A percentile compares a stretch with the other conserved stretches of the same genome.
These are phyloP conservation scores for Zelopaecilomyces penicillatus DNA, from an alignment of 2,329 filamentous ascomycete species.

Conservation along the genomic window DNA sequence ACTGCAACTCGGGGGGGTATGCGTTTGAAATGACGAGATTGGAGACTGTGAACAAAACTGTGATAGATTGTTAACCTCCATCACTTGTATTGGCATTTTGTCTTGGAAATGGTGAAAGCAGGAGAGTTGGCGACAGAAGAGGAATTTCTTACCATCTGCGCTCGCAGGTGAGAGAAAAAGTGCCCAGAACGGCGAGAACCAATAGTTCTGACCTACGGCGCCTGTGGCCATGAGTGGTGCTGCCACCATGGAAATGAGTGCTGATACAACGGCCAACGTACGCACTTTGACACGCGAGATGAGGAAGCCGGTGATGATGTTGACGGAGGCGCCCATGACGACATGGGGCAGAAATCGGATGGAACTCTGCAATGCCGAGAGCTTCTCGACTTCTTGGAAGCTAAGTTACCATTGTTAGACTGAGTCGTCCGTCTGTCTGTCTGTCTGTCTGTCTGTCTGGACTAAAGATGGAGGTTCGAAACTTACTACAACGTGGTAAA, in stretches of 20 bases:
- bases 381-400: slow-evolving; percentile 40
- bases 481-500: slow-evolving; percentile 14
- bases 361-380: slow-evolving; percentile 37
- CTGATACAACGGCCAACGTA: slow-evolving; percentile 29
- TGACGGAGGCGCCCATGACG: slow-evolving; percentile 33
- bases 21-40: slow-evolving; percentile 45
- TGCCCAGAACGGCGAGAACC: slow-evolving; percentile 37
- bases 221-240: slow-evolving; percentile 48
- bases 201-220: slow-evolving; percentile 39
- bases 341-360: slow-evolving; percentile 40
- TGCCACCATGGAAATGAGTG: slow-evolving; percentile 35
- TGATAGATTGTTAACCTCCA: neutral
- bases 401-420: slow-evolving; percentile 14
- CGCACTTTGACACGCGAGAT: slow-evolving; percentile 30
- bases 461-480: too few relatives aligned
- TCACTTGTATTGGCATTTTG: neutral
- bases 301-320: slow-evolving; percentile 34
- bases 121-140: neutral
- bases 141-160: slow-evolving; percentile 25
- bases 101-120: neutral
- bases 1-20: slow-evolving; percentile 46
- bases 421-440: slow-evolving; percentile 12
- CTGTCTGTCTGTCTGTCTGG: slow-evolving; percentile 15
- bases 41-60: slow-evolving; percentile 46
- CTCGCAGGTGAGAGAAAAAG: slow-evolving; percentile 36